Evolutionary conservation across 2,329 filamentous ascomycete species (phyloP), one percentile per base, ranked within the genome.

Genomic region (Cladosporium austrohemisphaericum): DNA sequence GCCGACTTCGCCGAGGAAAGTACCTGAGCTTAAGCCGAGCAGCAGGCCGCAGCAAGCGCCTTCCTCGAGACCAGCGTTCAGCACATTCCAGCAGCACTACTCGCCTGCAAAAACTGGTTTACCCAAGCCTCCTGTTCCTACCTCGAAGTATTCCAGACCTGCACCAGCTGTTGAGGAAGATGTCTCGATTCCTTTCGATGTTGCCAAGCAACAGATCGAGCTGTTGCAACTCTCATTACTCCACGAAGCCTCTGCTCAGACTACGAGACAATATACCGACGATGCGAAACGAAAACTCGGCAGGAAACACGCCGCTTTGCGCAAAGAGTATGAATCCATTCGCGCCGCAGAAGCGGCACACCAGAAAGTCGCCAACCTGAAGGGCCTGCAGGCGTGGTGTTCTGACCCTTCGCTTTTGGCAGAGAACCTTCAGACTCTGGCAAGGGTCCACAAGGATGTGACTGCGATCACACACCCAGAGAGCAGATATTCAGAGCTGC

Each of bases 41-140:
- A 19, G 16, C 29, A 41, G 23, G 4, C 52, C 63, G 32, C 64
- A 68, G 14, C 65, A 68, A n/a, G 66, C 70, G 20, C 52, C 56
- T 18, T 55, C 58, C 6, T 50, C 57, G 3, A 75, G 76, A 7
- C 79, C 81, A 0, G 69, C 75, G 38, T 85, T 85, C 65, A 78
- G 73, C 40, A 84, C 78, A 1, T 75, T 80, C 31, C 82, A 86
- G 57, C 82, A 86, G 57, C 81, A 85, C 67, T 85, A 79, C 68
- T 83, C 80, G 22, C 83, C 84, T 0, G 78, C 78, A 36, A 85
- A 85, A 60, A 73, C 71, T 3, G 68, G 74, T 7, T 75, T 77
- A 0, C 79, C 83, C 0, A 86, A 86, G 53, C 80, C 82, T 4
- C 70, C 80, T n/a, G 78, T 66, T 10, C 65, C 65, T 4, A 37